Conservation (phyloP, 768 basidiomycete genomes). For the Suillus hirtellus region DNA sequence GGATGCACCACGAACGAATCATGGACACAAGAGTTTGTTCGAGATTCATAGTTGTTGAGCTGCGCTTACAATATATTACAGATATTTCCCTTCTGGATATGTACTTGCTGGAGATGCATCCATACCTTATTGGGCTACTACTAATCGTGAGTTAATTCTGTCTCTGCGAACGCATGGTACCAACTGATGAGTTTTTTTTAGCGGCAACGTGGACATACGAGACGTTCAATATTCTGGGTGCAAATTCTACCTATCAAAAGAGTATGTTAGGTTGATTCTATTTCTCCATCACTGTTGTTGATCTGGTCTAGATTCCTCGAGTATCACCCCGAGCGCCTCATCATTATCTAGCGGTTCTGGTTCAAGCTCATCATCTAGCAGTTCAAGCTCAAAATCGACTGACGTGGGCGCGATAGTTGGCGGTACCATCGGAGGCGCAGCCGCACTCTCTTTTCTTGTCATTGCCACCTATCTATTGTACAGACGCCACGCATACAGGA, state of each 20-base stretch:
- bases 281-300: neutral
- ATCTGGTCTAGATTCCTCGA: neutral
- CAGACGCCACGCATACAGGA: slow-evolving; percentile 10
- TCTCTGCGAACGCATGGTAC: neutral
- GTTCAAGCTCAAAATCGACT: slow-evolving; percentile 9
- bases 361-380: slow-evolving; percentile 7
- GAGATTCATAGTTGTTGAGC: neutral
- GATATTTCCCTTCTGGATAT: slow-evolving; percentile 43
- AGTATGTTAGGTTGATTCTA: slow-evolving; percentile 16
- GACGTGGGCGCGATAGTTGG: slow-evolving; percentile 27
- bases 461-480: slow-evolving; percentile 20
- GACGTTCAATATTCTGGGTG: slow-evolving; percentile 31
- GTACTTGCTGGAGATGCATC: slow-evolving; percentile 29
- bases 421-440: slow-evolving; percentile 22
- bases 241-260: slow-evolving; percentile 17
- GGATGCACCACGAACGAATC: neutral
- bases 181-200: slow-evolving; percentile 18
- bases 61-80: neutral
- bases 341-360: slow-evolving; percentile 7
- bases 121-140: slow-evolving; percentile 50
- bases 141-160: slow-evolving; percentile 41
- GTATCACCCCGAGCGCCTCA: neutral
- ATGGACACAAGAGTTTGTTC: neutral
- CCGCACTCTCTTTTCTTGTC: slow-evolving; percentile 17
- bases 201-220: slow-evolving; percentile 36